Evolutionary conservation across 768 basidiomycete species (phyloP).

Genomic region (Leucocoprinus birnbaumii): DNA sequence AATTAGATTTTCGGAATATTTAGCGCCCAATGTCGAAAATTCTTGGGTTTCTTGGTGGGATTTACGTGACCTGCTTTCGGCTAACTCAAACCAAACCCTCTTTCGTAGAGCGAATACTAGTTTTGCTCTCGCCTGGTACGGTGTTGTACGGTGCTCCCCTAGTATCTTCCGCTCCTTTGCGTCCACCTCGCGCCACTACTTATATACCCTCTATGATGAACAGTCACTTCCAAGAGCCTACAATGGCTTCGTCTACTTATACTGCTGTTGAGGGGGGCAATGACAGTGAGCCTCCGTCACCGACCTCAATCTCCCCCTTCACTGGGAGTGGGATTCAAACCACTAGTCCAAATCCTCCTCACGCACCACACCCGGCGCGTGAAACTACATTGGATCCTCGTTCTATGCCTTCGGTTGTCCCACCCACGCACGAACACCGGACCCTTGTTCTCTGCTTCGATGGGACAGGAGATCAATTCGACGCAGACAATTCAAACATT

Average conservation of each 20-base stretch:
- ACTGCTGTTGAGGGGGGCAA: constrained; percentile 12
- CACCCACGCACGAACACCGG: constrained; percentile 34
- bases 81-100: too few relatives aligned
- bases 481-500: constrained; percentile 53
- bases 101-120: too few relatives aligned
- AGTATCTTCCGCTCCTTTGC: too few relatives aligned
- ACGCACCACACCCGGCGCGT: background rate
- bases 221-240: constrained; percentile 17
- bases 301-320: constrained; percentile 5
- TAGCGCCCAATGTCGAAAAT: too few relatives aligned
- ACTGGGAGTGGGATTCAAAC: constrained; percentile 7
- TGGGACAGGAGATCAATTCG: constrained; percentile 53
- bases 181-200: too few relatives aligned
- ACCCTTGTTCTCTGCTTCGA: constrained; percentile 56
- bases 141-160: too few relatives aligned
- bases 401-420: constrained; percentile 30
- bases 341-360: constrained; percentile 1
- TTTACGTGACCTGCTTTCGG: background rate
- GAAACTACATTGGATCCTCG: constrained; percentile 20
- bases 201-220: background rate
- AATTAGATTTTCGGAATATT: too few relatives aligned
- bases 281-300: background rate
- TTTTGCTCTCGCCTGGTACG: too few relatives aligned
- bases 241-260: constrained; percentile 16
- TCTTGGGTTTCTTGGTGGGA: too few relatives aligned